Conservation (phyloP, 257 asterid genomes). For the Knoxia roxburghii region DNA sequence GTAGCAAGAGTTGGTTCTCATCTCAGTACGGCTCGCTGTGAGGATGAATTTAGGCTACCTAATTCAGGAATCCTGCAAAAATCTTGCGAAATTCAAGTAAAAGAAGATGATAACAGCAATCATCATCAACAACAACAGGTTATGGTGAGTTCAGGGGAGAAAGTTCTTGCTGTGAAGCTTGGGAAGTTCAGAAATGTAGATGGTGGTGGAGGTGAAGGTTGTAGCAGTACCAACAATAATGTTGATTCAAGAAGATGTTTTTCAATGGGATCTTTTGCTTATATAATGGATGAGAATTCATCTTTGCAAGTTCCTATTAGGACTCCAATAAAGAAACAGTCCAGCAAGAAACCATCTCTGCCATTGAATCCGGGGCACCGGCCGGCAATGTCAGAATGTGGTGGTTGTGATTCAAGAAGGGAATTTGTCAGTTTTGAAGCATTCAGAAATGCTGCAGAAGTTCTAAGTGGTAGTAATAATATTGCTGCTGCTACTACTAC, state of each 20-base stretch:
- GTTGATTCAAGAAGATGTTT: slow-evolving; percentile 75
- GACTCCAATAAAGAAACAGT: slow-evolving; percentile 48
- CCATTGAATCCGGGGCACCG: slow-evolving; percentile 60
- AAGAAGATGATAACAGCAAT: slow-evolving; percentile 32
- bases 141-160: slow-evolving; percentile 32
- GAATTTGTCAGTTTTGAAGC: slow-evolving; percentile 65
- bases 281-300: slow-evolving; percentile 69
- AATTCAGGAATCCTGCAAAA: slow-evolving; percentile 26
- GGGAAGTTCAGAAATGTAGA: slow-evolving; percentile 76
- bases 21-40: slow-evolving; percentile 24
- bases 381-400: slow-evolving; percentile 78
- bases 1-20: slow-evolving; percentile 46
- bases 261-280: slow-evolving; percentile 96
- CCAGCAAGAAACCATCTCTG: slow-evolving; percentile 44
- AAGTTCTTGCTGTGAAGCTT: slow-evolving; percentile 66
- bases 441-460: slow-evolving; percentile 19
- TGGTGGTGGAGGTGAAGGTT: slow-evolving; percentile 34
- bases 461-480: slow-evolving; percentile 1
- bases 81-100: slow-evolving; percentile 46
- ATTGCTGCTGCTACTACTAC: too few species aligned
- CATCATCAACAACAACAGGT: not conserved
- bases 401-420: slow-evolving; percentile 65
- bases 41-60: slow-evolving; percentile 23
- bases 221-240: slow-evolving; percentile 25
- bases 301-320: slow-evolving; percentile 72